Evolutionary conservation across 2,329 filamentous ascomycete species (phyloP).

Genomic region (Epicoccum nigrum): DNA sequence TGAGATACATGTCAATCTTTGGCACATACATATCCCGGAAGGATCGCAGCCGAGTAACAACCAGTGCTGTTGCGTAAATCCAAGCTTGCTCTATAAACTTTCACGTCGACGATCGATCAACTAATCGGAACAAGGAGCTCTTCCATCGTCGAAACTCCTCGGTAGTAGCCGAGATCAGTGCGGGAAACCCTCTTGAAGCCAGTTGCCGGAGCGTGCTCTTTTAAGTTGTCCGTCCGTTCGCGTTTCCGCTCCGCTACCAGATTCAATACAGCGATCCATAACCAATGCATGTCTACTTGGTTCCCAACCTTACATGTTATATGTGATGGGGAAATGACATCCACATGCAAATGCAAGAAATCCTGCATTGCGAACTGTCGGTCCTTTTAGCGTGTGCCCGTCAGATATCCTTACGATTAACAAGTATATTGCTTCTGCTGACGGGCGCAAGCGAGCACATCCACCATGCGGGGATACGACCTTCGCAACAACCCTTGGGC

Average conservation of each 20-base stretch:
- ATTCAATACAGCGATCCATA: conserved; percentile 17
- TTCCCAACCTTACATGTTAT: conserved; percentile 2
- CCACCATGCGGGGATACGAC: conserved; percentile 35
- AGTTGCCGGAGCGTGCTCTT: conserved; percentile 42
- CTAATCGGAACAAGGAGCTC: conserved; percentile 6
- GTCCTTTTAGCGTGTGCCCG: background rate
- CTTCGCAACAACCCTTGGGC: conserved; percentile 38
- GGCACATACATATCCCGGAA: conserved; percentile 5
- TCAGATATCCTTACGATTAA: conserved; percentile 14
- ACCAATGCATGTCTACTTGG: background rate
- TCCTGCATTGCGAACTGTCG: conserved; percentile 2
- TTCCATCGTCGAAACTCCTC: conserved; percentile 22
- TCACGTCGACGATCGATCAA: conserved; percentile 4
- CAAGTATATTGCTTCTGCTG: conserved; percentile 35
- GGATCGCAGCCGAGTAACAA: background rate
- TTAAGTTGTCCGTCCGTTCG: conserved; percentile 29
- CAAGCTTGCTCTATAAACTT: background rate
- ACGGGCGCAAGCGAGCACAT: conserved; percentile 31
- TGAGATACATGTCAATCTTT: conserved; percentile 10
- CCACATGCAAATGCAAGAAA: background rate
- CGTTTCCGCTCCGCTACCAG: conserved; percentile 39
- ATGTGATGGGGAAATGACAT: background rate
- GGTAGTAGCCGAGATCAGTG: conserved; percentile 35
- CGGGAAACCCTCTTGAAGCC: conserved; percentile 35
- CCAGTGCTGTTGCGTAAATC: background rate